Percentiles rank a stretch among this genome's conserved stretches.
Conservation (phyloP, 352 stramenopile genomes). For the Phytophthora hibernalis region DNA sequence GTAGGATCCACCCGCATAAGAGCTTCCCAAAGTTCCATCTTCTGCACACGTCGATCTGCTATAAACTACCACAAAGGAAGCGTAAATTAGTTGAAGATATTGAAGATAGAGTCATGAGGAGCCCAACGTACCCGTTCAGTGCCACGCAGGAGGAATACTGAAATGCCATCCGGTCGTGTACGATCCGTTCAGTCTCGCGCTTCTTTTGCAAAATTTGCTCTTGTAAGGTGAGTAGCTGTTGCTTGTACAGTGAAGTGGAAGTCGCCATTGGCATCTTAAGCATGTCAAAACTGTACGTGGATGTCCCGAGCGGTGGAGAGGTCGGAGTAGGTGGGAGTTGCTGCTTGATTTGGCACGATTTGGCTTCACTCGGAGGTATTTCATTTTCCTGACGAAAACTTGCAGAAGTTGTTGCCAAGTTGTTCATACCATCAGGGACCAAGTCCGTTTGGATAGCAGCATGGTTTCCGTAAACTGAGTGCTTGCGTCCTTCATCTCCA, state of each 20-base stretch:
- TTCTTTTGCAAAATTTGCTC: slow-evolving; percentile 77
- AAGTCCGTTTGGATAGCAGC: slow-evolving; percentile 73
- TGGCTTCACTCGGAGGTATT: not conserved
- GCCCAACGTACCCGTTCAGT: slow-evolving; percentile 55
- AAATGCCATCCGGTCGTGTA: slow-evolving; percentile 64
- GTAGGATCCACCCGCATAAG: slow-evolving; percentile 74
- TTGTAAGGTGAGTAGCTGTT: slow-evolving; percentile 65
- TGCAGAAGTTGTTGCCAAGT: slow-evolving; percentile 17
- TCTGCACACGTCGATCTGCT: slow-evolving; percentile 47
- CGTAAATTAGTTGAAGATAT: not conserved
- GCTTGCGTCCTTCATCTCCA: slow-evolving; percentile 69
- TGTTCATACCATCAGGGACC: slow-evolving; percentile 64
- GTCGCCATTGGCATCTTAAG: slow-evolving; percentile 37
- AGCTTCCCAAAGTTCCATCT: slow-evolving; percentile 70
- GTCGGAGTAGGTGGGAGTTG: slow-evolving; percentile 11
- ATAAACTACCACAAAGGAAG: slow-evolving; percentile 50
- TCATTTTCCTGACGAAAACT: not conserved
- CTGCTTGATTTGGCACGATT: not conserved
- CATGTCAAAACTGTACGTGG: slow-evolving; percentile 46
- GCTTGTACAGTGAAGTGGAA: slow-evolving; percentile 72
- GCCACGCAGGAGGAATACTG: slow-evolving; percentile 64
- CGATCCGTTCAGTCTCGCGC: slow-evolving; percentile 63
- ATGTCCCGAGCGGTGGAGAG: slow-evolving; percentile 7
- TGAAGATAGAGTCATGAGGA: not conserved
- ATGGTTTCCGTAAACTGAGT: slow-evolving; percentile 85